A percentile compares a stretch with the other conserved stretches of the same genome.
These are phyloP conservation scores for Hypoxylon cercidicola DNA, from an alignment of 495 filamentous ascomycete species.

Conservation along the genomic window DNA sequence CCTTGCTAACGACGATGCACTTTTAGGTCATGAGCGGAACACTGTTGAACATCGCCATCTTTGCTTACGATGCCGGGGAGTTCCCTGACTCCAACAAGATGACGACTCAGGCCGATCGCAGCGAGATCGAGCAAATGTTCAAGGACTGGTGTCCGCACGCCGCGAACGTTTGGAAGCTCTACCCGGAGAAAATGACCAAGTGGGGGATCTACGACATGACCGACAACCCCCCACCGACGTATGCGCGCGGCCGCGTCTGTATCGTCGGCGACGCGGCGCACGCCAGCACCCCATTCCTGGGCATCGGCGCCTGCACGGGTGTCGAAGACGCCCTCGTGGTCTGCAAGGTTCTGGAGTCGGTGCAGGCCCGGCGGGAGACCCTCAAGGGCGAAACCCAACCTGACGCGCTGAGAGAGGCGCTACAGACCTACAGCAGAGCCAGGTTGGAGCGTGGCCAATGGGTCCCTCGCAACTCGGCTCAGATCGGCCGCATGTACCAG, in stretches of 20 bases:
- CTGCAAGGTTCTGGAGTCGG: slow-evolving; percentile 6
- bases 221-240: slow-evolving; percentile 47
- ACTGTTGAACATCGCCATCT: slow-evolving; percentile 60
- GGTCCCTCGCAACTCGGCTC: neutral
- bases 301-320: slow-evolving; percentile 50
- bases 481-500: neutral
- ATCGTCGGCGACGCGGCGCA: slow-evolving; percentile 55
- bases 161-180: slow-evolving; percentile 28
- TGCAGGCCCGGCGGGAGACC: slow-evolving; percentile 1
- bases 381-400: too few species aligned
- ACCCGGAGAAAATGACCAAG: slow-evolving; percentile 44
- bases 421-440: neutral
- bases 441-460: neutral
- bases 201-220: slow-evolving; percentile 53
- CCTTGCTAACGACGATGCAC: too few species aligned
- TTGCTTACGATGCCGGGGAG: slow-evolving; percentile 48
- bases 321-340: slow-evolving; percentile 47
- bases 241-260: slow-evolving; percentile 39
- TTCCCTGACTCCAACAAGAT: slow-evolving; percentile 39
- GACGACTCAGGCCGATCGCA: slow-evolving; percentile 1
- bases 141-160: slow-evolving; percentile 25
- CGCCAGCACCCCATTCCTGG: slow-evolving; percentile 49
- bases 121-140: slow-evolving; percentile 33
- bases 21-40: slow-evolving; percentile 53
- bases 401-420: neutral